Evolutionary conservation across 2,329 filamentous ascomycete genomes (phyloP), one percentile per base, ranked within the genome.

Genomic region (Neonectria neomacrospora): DNA sequence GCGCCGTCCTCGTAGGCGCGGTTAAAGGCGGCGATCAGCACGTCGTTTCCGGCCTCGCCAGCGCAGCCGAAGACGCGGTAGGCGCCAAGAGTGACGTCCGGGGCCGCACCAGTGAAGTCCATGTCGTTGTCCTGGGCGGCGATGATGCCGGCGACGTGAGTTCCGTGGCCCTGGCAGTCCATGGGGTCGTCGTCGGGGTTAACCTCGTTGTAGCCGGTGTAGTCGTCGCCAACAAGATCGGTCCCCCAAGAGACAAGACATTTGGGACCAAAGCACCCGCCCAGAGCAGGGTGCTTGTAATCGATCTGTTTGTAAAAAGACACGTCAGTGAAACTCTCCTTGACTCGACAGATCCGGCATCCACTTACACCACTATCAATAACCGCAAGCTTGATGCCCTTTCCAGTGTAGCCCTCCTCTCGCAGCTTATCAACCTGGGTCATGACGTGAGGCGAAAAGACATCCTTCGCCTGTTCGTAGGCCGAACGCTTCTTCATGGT

Each of bases 281-380:
- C 89, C 0, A 91, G 82, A 28, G 86, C 86, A 2, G 87, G 85
- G 69, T 91, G 88, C 1, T 78, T 82, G 71, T 90, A 90, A 72
- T 91, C 88, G 51, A 89, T 78, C 83, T 85, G 45, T 2, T 22
- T 1, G n/a, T n/a, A n/a, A 0, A 18, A 5, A 6, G 22, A 39
- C 12, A 7, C 26, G 26, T 52, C 9, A 34, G 23, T 22, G 14
- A 23, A 11, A 18, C 9, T 22, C 3, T 14, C 0, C 2, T 2
- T 3, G 14, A 22, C n/a, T 1, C 10, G 22, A 32, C 5, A 50
- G 5, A 20, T 50, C 28, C 10, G 16, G 5, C 5, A 9, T 18
- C 16, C 30, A 79, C 83, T 76, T 80, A 85, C 83, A 71, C 85
- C 85, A 22, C 80, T 85, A 71, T 87, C 85, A 28, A 88, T 78